Base-by-base conservation (phyloP, 495 filamentous ascomycete species). In the Talaromyces proteolyticus region DNA sequence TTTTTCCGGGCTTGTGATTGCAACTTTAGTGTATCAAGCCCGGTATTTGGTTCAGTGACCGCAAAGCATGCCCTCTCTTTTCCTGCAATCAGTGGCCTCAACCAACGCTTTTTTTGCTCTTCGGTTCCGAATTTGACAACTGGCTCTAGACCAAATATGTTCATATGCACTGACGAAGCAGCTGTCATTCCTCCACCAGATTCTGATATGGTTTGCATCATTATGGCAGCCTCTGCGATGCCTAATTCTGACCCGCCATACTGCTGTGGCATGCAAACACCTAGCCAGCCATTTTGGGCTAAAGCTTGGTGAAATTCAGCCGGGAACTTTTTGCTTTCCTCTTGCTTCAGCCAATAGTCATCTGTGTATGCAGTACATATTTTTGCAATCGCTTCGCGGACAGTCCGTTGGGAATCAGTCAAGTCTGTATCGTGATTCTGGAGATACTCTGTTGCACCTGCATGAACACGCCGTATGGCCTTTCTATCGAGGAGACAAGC, bases 181-280 rank as follows among this genome's bases (percentile, higher is more conserved):
- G 81, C 83, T 6, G 79, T 81, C 57, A 86, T 80, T 2, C 82
- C 80, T 19, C 81, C 83, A 7, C 82, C 81, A 22, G 73, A 73
- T 68, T 84, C 81, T 22, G 79, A 70, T 34, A 86, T 84, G n/a
- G 81, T 82, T 56, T 87, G 82, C 62, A 87, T 68, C 80, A 87
- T 84, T 70, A 85, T 79, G 0, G 80, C 82, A 6, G 84, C 82
- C 55, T 86, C 82, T 19, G 78, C 76, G 48, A 87, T 82, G 21
- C 83, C 84, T 26, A 88, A 62, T 2, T 78, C 78, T 20, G 79
- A 63, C 4, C 82, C 84, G 23, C 84, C 83, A 2, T 85, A 71
- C 8, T 76, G 64, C 56, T 79, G 72, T 1, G 81, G 80, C 39
- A 86, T 65, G 3, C 81, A 81, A 51, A 86, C 84, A 12, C 84